Evolutionary conservation across 2,329 filamentous ascomycete genomes (phyloP).

Genomic region (Microdochium trichocladiopsis): DNA sequence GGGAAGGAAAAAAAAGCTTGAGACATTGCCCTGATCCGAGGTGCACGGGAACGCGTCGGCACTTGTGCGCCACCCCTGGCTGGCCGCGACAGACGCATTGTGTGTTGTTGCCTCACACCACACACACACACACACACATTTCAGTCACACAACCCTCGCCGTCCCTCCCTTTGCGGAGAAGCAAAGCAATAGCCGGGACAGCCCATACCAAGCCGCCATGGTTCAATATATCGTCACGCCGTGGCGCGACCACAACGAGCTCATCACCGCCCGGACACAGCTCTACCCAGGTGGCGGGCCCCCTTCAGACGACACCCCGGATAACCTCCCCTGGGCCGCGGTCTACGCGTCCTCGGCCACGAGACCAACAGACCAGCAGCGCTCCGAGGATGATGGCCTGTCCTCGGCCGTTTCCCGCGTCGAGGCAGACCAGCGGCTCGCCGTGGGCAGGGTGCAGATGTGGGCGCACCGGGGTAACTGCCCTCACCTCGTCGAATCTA

Average conservation of each 20-base stretch:
- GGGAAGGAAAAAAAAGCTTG: too few species aligned
- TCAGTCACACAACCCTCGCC: too few species aligned
- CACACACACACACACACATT: too few species aligned
- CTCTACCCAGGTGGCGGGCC: slow-evolving; percentile 43
- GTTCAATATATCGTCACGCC: slow-evolving; percentile 68
- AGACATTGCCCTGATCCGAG: too few species aligned
- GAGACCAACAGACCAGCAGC: slow-evolving; percentile 3
- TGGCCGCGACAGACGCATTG: too few species aligned
- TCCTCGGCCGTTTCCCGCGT: not conserved
- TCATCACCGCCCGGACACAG: slow-evolving; percentile 57
- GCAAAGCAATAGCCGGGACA: too few species aligned
- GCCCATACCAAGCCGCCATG: slow-evolving; percentile 36
- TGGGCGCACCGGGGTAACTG: slow-evolving; percentile 70
- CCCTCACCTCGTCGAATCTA: slow-evolving; percentile 74
- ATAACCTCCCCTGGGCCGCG: not conserved
- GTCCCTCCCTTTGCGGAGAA: too few species aligned
- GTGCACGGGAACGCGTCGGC: too few species aligned
- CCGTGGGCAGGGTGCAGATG: slow-evolving; percentile 53
- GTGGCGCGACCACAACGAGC: slow-evolving; percentile 60
- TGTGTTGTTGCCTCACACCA: too few species aligned
- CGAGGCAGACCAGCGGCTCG: slow-evolving; percentile 28
- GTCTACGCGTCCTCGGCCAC: not conserved
- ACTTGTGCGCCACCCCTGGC: too few species aligned
- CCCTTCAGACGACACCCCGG: slow-evolving; percentile 3
- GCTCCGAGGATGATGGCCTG: too few species aligned